These are phyloP conservation scores for Epichloe typhina DNA, from an alignment of 2,329 filamentous ascomycete species.

Conservation along the genomic window DNA sequence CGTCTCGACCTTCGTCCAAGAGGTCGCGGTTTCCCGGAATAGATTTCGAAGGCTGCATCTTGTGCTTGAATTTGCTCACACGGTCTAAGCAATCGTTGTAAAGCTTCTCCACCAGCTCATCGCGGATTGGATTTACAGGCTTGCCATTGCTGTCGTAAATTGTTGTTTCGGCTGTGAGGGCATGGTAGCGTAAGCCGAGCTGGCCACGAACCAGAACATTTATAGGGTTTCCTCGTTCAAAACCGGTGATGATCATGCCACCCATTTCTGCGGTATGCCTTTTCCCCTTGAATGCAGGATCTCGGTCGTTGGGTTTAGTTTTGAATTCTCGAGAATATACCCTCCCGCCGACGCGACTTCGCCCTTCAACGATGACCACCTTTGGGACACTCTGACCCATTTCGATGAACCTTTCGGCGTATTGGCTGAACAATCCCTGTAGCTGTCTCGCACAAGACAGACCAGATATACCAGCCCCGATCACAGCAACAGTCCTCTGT, in stretches of 20 bases:
- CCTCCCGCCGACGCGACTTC: conserved; percentile 75
- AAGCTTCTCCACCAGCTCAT: conserved; percentile 75
- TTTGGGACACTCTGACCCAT: conserved; percentile 55
- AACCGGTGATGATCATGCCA: conserved; percentile 95
- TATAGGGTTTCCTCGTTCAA: conserved; percentile 87
- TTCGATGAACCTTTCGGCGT: conserved; percentile 52
- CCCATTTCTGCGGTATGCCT: conserved; percentile 88
- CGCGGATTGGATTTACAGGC: conserved; percentile 63
- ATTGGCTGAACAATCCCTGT: conserved; percentile 72
- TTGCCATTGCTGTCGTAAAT: conserved; percentile 77
- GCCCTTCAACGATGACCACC: conserved; percentile 74
- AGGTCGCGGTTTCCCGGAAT: conserved; percentile 73
- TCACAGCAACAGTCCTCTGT: conserved; percentile 66
- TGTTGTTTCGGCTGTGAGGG: conserved; percentile 66
- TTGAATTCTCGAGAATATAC: conserved; percentile 70
- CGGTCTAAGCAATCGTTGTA: conserved; percentile 93
- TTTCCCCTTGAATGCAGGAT: conserved; percentile 41
- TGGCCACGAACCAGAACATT: conserved; percentile 87
- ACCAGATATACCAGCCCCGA: conserved; percentile 91
- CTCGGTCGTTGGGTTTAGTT: conserved; percentile 39
- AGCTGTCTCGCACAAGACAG: conserved; percentile 85
- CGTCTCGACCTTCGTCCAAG: conserved; percentile 73
- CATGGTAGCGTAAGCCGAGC: conserved; percentile 73
- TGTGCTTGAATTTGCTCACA: conserved; percentile 81
- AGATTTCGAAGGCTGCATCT: conserved; percentile 52